A percentile compares a stretch with the other conserved stretches of the same genome.
phyloP scores from a whole-genome alignment of 306 rosid species.

The Prunus salicina region DNA sequence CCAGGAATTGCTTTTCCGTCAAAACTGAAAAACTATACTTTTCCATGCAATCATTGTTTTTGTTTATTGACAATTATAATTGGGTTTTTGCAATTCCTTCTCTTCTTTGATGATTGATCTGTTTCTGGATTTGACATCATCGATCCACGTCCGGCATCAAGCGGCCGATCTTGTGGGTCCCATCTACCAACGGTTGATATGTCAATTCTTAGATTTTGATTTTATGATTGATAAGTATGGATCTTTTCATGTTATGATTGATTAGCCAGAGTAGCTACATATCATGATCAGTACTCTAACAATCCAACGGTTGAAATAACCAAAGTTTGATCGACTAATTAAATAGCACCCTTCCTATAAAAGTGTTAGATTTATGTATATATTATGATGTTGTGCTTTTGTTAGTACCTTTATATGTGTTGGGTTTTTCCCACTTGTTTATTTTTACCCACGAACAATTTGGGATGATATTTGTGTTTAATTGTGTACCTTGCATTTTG shows the following conservation, averaged over 20 bases:
- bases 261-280: too few relatives aligned
- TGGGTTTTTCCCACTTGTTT: background rate
- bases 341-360: background rate
- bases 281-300: too few relatives aligned
- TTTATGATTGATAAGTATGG: background rate
- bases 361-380: background rate
- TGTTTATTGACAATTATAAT: background rate
- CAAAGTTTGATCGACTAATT: background rate
- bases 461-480: background rate
- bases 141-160: background rate
- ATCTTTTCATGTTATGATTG: background rate
- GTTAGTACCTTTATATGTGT: background rate
- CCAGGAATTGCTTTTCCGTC: background rate
- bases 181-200: background rate
- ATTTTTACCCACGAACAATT: background rate
- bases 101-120: background rate
- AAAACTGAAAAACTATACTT: background rate
- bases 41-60: background rate
- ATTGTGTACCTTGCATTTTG: slow-evolving; percentile 7
- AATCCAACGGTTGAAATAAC: too few relatives aligned
- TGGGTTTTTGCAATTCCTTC: background rate
- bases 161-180: background rate
- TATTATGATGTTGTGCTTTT: background rate
- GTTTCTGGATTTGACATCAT: background rate
- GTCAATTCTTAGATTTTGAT: background rate